These are phyloP conservation scores for Chernovozyma sophiae-reginae DNA, from an alignment of 1,139 yeast species.

Conservation along the genomic window DNA sequence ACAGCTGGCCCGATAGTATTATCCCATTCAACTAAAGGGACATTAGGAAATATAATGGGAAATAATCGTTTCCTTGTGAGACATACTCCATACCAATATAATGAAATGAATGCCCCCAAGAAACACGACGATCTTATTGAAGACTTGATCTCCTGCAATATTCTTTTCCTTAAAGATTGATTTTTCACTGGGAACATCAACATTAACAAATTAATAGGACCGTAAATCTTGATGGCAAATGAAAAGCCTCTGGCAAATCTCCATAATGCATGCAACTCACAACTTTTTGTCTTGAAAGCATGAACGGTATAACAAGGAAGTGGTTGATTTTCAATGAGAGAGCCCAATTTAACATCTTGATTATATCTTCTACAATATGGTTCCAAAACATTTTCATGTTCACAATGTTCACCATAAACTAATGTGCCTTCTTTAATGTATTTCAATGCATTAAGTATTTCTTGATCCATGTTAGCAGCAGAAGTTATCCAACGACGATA, in stretches of 20 bases:
- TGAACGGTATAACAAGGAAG: conserved; percentile 30
- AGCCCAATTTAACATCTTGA: conserved; percentile 21
- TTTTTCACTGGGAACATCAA: conserved; percentile 24
- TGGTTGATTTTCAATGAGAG: conserved; percentile 19
- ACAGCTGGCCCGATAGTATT: conserved; percentile 25
- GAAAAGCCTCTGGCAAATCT: conserved; percentile 31
- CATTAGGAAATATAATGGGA: conserved; percentile 27
- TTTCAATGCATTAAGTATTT: conserved; percentile 20
- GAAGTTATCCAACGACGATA: conserved; percentile 37
- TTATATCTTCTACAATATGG: conserved; percentile 26
- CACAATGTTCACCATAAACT: conserved; percentile 24
- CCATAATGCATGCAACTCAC: conserved; percentile 39
- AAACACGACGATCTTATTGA: conserved; percentile 30
- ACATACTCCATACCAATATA: conserved; percentile 38
- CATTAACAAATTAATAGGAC: conserved; percentile 29
- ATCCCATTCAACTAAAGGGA: conserved; percentile 26
- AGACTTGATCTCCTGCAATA: conserved; percentile 21
- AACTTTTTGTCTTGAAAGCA: conserved; percentile 28
- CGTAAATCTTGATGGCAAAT: conserved; percentile 32
- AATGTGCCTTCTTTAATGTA: conserved; percentile 20
- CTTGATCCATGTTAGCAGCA: conserved; percentile 40
- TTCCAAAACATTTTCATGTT: conserved; percentile 17
- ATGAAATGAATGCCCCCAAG: conserved; percentile 29
- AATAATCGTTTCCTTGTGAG: conserved; percentile 27
- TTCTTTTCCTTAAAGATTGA: conserved; percentile 14